Base-by-base conservation (phyloP, 768 basidiomycete genomes). In the Hortiboletus campestris region DNA sequence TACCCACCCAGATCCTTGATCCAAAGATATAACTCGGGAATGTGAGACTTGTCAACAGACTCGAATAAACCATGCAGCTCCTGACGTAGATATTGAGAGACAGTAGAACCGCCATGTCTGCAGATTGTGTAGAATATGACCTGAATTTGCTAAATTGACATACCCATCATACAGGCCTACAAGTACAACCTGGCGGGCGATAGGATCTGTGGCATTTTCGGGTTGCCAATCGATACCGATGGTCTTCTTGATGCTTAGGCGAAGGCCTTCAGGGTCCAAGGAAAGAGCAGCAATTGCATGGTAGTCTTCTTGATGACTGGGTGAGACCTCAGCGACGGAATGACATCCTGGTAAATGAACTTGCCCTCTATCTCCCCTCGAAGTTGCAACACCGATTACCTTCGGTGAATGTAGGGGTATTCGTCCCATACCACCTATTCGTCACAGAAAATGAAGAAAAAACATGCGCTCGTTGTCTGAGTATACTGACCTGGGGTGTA, bases 131-230 rank as follows among this genome's bases (percentile, higher is more conserved):
- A 53, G 3, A 13, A 46, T 34, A 17, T 14, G 14, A 16, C 13
- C 0, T 16, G 28, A 43, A 43, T 19, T 35, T 19, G 28, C 11
- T 9, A 47, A 31, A 42, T n/a, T 34, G 31, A 49, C 80, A 53
- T 63, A 91, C 91, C 94, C 94, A 55, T 97, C 94, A 68, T 94
- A 97, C 53, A 97, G 86, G 31, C 94, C 94, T 36, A 93, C 83
- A 62, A 91, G 94, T 6, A 92, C 79, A 8, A 86, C 89, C 70
- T 97, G 92, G 29, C 83, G 74, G 2, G 89, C 79, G 20, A 91
- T 74, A 7, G 78, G 74, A 34, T 84, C 77, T 2, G 77, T 78
- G 10, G 82, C 74, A 28, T 62, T 63, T 28, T 77, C 68, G 1
- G 89, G 85, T 58, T 89, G 80, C 94, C 94, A 96, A 49, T 88